These are phyloP conservation scores for Salix brachista DNA, from an alignment of 345 rosid genomes.

Conservation along the genomic window DNA sequence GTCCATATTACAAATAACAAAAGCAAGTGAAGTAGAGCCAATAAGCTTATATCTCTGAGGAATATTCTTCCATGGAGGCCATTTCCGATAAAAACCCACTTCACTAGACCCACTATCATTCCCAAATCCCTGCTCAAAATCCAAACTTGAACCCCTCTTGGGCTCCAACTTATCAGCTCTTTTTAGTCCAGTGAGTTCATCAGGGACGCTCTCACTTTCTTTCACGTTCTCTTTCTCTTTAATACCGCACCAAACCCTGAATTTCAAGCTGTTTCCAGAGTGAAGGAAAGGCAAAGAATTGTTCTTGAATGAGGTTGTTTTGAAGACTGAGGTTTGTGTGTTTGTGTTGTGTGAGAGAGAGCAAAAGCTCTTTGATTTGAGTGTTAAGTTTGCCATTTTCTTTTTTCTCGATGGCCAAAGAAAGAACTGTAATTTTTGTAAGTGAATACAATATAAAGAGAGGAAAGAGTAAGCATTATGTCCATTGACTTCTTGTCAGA, in stretches of 20 bases:
- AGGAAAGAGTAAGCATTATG: background rate
- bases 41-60: slow-evolving; percentile 78
- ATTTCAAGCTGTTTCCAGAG: slow-evolving; percentile 22
- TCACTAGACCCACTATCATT: slow-evolving; percentile 17
- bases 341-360: slow-evolving; percentile 30
- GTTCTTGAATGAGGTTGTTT: slow-evolving; percentile 14
- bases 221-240: slow-evolving; percentile 55
- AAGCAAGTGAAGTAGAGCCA: slow-evolving; percentile 85
- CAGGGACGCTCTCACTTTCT: slow-evolving; percentile 28
- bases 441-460: background rate
- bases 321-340: slow-evolving; percentile 34
- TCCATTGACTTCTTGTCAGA: background rate
- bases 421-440: background rate
- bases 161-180: slow-evolving; percentile 32
- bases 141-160: slow-evolving; percentile 15
- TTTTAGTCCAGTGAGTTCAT: slow-evolving; percentile 27
- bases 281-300: slow-evolving; percentile 10
- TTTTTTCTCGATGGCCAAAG: background rate
- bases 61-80: slow-evolving; percentile 81
- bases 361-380: slow-evolving; percentile 36
- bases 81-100: slow-evolving; percentile 48
- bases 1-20: slow-evolving; percentile 92
- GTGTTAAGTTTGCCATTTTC: slow-evolving; percentile 53
- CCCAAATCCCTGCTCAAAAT: slow-evolving; percentile 14
- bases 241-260: slow-evolving; percentile 49